A percentile compares a stretch with the other conserved stretches of the same genome.
Conservation (phyloP, 148 eudicot species). For the Fagopyrum esculentum region DNA sequence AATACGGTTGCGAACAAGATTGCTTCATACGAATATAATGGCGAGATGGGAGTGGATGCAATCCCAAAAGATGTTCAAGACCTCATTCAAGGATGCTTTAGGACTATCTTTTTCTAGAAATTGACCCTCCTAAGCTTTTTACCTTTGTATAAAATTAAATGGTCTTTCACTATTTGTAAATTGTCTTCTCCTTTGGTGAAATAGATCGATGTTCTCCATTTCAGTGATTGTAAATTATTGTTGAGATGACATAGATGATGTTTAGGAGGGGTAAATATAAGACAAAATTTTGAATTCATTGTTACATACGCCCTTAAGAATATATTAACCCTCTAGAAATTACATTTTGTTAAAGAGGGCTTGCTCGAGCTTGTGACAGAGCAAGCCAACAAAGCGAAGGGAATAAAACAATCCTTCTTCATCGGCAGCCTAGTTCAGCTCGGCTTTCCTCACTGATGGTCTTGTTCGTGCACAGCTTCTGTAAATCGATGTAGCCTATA, state of each 20-base stretch:
- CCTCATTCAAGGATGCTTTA: too few species aligned
- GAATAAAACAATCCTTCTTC: background rate
- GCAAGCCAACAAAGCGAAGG: background rate
- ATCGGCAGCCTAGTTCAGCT: conserved; percentile 49
- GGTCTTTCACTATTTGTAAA: too few species aligned
- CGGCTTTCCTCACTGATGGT: conserved; percentile 43
- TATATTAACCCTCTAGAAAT: background rate
- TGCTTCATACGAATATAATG: too few species aligned
- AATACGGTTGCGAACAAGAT: too few species aligned
- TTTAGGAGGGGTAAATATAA: background rate
- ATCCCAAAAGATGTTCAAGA: too few species aligned
- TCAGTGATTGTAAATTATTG: too few species aligned
- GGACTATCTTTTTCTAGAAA: too few species aligned
- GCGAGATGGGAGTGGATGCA: too few species aligned
- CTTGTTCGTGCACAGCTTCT: conserved; percentile 44
- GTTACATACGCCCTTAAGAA: background rate
- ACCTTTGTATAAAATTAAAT: too few species aligned
- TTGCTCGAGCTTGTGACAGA: background rate
- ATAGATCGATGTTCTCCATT: too few species aligned
- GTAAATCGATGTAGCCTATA: conserved; percentile 56
- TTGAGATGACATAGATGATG: background rate
- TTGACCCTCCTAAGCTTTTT: too few species aligned
- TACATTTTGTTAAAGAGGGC: background rate
- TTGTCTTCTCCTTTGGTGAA: too few species aligned
- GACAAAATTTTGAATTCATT: background rate